Percentiles rank a stretch among this genome's conserved stretches.
Evolutionary conservation across 2,329 filamentous ascomycete species (phyloP).

Genomic region (Fusarium hainanense): DNA sequence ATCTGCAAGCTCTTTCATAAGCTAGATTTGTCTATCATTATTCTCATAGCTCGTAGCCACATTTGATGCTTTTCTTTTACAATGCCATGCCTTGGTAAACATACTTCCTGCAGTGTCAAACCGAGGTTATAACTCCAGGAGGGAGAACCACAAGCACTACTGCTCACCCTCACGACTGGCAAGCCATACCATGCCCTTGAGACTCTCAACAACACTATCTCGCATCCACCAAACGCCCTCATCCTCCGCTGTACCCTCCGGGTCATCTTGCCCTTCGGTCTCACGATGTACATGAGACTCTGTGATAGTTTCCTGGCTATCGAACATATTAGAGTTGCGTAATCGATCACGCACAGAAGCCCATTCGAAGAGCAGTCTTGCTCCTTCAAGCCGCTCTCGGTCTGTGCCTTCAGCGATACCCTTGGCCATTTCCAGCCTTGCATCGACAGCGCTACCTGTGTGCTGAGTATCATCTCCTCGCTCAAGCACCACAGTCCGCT

Average conservation of each 20-base stretch:
- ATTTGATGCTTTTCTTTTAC: constrained; percentile 9
- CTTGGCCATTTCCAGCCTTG: constrained; percentile 72
- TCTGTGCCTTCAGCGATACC: constrained; percentile 57
- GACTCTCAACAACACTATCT: constrained; percentile 64
- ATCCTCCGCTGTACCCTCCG: constrained; percentile 38
- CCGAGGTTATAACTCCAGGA: neutral
- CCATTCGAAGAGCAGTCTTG: constrained; percentile 68
- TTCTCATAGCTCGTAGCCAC: constrained; percentile 36
- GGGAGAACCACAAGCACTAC: constrained; percentile 23
- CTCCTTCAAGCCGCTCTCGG: constrained; percentile 58
- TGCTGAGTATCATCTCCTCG: constrained; percentile 61
- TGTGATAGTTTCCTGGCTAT: constrained; percentile 52
- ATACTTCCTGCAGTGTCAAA: neutral
- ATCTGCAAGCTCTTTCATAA: constrained; percentile 7
- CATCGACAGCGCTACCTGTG: constrained; percentile 71
- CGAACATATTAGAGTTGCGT: constrained; percentile 41
- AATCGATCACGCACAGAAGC: constrained; percentile 57
- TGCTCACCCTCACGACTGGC: constrained; percentile 54
- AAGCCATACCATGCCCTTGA: constrained; percentile 67
- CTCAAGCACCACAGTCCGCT: constrained; percentile 71
- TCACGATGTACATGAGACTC: constrained; percentile 37
- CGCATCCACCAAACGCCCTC: constrained; percentile 65
- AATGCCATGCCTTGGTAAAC: neutral
- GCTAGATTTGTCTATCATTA: constrained; percentile 26
- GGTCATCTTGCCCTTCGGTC: constrained; percentile 35